Percentiles rank a stretch among this genome's conserved stretches.
Evolutionary conservation across 305 asterid species (phyloP).

Genomic region (Solanum hybrid): DNA sequence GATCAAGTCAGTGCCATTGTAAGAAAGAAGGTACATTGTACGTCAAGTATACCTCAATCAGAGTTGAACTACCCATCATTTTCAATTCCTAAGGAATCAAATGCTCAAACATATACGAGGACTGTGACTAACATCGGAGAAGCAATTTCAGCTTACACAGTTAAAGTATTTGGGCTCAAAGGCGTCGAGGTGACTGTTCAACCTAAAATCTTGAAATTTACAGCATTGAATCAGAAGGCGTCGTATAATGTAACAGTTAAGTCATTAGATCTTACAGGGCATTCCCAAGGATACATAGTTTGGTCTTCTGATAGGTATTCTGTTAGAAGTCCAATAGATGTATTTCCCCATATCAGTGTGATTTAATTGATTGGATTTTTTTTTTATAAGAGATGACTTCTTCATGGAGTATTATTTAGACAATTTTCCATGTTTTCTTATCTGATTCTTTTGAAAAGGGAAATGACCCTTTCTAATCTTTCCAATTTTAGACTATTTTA

Average conservation of each 20-base stretch:
- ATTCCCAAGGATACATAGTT: background rate
- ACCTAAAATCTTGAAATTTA: constrained; percentile 42
- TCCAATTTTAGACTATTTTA: too few relatives aligned
- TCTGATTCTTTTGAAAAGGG: background rate
- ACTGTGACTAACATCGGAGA: constrained; percentile 58
- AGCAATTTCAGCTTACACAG: constrained; percentile 35
- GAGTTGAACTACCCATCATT: constrained; percentile 74
- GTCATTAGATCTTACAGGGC: background rate
- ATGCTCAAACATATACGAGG: constrained; percentile 36
- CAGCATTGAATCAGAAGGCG: constrained; percentile 29
- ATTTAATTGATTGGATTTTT: background rate
- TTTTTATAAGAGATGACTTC: background rate
- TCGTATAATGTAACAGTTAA: background rate
- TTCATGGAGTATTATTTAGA: background rate
- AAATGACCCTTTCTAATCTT: too few relatives aligned
- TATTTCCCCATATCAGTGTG: background rate
- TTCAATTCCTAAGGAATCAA: constrained; percentile 41
- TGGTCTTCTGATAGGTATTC: background rate
- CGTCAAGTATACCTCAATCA: constrained; percentile 55
- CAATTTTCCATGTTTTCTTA: background rate
- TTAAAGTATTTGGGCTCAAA: constrained; percentile 48
- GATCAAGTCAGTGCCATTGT: constrained; percentile 32
- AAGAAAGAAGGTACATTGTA: constrained; percentile 39
- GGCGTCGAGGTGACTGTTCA: constrained; percentile 55
- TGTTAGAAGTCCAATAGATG: background rate